Base-by-base conservation (phyloP, 192 early-diverging fungal species). In the Coemansia erecta region DNA sequence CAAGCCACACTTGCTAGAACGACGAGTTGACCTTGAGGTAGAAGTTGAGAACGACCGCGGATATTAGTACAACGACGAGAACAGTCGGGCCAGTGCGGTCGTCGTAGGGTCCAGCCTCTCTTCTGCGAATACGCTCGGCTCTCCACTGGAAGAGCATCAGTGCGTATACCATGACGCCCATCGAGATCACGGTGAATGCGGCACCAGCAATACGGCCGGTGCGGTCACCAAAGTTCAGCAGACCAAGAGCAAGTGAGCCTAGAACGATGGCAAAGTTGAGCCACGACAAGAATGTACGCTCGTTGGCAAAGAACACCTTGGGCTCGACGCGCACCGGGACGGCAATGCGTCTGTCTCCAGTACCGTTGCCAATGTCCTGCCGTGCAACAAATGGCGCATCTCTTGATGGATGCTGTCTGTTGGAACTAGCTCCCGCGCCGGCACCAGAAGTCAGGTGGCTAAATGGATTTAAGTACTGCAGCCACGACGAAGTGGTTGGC, bases 291-390 rank as follows among this genome's bases (percentile, higher is more conserved):
- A 94, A 94, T 1, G 94, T 96, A 18, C 94, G 84, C 75, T 96
- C 94, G 66, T 97, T 97, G 31, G 93, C 93, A 73, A 97, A 95
- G 68, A 93, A 95, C 12, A 95, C 89, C 61, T 97, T 97, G 56
- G 92, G 92, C 42, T 93, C 90, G n/a, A 92, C 83, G 8, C 89
- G 83, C 31, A 88, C 81, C 0, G 88, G 88, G 8, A 88, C 58
- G 18, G 82, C 85, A 55, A 90, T 88, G 9, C 88, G 85, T 66
- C 81, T 87, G 14, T 72, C 74, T 2, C 49, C 45, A 13, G 31
- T 58, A 41, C 51, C 57, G 45, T 49, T 18, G 52, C 52, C 52
- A 53, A 44, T 22, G 61, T 77, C 21, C 47, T 61, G 33, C 39
- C 59, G 53, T 14, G 64, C 44, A 28, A 39, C 59, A 58, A 58